A percentile compares a stretch with the other conserved stretches of the same genome.
phyloP scores from a whole-genome alignment of 768 basidiomycete species.

The Leucosporidium scottii region DNA sequence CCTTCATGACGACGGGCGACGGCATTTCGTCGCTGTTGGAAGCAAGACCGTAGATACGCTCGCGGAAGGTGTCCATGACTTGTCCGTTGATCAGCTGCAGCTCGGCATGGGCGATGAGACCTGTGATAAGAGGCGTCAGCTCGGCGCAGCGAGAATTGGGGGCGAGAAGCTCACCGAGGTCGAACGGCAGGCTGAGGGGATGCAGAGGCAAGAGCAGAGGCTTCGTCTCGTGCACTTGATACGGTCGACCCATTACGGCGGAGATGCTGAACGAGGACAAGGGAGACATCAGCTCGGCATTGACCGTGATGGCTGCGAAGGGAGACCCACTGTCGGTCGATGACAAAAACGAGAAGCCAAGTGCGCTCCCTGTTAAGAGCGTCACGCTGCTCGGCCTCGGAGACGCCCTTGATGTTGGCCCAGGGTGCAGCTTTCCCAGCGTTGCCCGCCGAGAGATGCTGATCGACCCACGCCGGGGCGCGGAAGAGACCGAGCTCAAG shows the following conservation, averaged over 20 bases:
- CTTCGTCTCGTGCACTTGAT: slow-evolving; percentile 30
- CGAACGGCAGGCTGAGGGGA: slow-evolving; percentile 22
- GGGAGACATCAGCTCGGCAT: background rate
- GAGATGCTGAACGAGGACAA: slow-evolving; percentile 10
- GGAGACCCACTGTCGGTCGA: slow-evolving; percentile 17
- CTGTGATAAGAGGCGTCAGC: background rate
- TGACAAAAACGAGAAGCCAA: slow-evolving; percentile 56
- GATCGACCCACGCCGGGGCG: slow-evolving; percentile 16
- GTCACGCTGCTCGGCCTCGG: slow-evolving; percentile 63
- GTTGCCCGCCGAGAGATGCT: slow-evolving; percentile 17
- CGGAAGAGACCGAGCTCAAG: slow-evolving; percentile 57
- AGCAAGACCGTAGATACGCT: slow-evolving; percentile 21
- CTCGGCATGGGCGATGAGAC: slow-evolving; percentile 28
- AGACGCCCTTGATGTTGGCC: slow-evolving; percentile 65
- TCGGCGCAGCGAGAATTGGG: background rate
- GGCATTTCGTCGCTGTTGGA: slow-evolving; percentile 30
- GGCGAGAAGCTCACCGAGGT: slow-evolving; percentile 16
- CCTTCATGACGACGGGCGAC: slow-evolving; percentile 26
- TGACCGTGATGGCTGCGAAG: background rate
- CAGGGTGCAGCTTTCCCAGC: slow-evolving; percentile 9
- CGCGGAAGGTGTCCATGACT: slow-evolving; percentile 30
- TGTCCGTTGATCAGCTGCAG: slow-evolving; percentile 27
- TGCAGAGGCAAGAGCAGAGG: slow-evolving; percentile 21
- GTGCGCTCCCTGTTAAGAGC: slow-evolving; percentile 90
- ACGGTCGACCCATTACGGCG: slow-evolving; percentile 26